Evolutionary conservation across 1,284 basidiomycete genomes (phyloP), one percentile per base, ranked within the genome.

Genomic region (Moniliophthora roreri): DNA sequence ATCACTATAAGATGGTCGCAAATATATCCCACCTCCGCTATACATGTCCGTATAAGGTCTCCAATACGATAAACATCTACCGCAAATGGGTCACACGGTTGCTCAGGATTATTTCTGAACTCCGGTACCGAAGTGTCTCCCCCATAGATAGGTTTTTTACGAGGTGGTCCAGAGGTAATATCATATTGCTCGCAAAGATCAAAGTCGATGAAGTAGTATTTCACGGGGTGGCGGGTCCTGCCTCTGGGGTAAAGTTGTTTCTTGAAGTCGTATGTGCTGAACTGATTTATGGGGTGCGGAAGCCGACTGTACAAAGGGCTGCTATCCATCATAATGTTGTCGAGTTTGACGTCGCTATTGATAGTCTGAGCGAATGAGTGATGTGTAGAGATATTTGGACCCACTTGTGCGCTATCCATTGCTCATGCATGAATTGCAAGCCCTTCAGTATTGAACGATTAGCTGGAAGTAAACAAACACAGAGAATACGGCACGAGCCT

Each of bases 61-160:
- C 54, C 51, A 6, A 56, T 7, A 20, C 51, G 26, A 34, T 45
- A 52, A 4, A 52, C 48, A 23, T 56, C 51, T 1, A 52, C 48
- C 1, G 54, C 51, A 35, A 56, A 56, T 21, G 54, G 54, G 50
- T 52, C 47, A 5, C 46, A 49, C 5, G 34, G 35, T 8, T 47
- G 34, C 7, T 50, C 53, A 1, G 32, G 23, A 34, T 28, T n/a
- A n/a, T n/a, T 41, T 16, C 20, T n/a, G 34, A 48, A 48, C 15
- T 48, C 37, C 23, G 38, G 36, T 3, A 41, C 48, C 2, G 48
- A 15, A 8, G 2, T n/a, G 36, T 28, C 49, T 9, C 38, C 40
- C 2, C 38, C 48, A 21, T 39, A 50, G 9, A 2, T 6, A 1
- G 9, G 16, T 4, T 21, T 26, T 28, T 45, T 40, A 7, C 9